Percentiles rank a stretch among this genome's conserved stretches.
These are phyloP conservation scores for Thalia dealbata DNA, from an alignment of 176 grass and related monocot genomes.

Conservation along the genomic window DNA sequence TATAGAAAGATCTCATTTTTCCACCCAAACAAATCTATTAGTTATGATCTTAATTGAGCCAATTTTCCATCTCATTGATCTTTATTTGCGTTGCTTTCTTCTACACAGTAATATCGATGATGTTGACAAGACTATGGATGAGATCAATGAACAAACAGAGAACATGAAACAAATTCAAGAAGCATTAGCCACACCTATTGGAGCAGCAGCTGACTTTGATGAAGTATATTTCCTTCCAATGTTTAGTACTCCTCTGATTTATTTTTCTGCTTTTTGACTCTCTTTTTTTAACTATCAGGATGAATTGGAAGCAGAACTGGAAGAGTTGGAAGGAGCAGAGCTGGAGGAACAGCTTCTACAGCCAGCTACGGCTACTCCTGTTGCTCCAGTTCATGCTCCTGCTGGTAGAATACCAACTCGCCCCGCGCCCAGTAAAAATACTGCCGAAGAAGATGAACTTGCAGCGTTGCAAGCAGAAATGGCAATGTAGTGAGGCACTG, in stretches of 20 bases:
- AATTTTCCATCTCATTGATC: neutral
- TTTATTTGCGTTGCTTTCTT: neutral
- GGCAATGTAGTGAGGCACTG: slow-evolving; percentile 6
- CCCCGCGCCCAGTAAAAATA: slow-evolving; percentile 1
- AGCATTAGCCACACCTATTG: slow-evolving; percentile 64
- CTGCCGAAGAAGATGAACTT: slow-evolving; percentile 17
- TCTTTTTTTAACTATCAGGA: no score
- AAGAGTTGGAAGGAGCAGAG: slow-evolving; percentile 14
- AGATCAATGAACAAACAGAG: slow-evolving; percentile 79
- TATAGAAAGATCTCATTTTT: neutral
- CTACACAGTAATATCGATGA: slow-evolving; percentile 64
- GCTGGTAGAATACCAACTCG: neutral
- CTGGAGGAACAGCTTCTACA: slow-evolving; percentile 20
- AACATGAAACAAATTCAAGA: slow-evolving; percentile 95
- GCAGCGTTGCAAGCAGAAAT: slow-evolving; percentile 16
- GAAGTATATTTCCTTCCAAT: slow-evolving; percentile 32
- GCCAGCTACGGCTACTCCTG: slow-evolving; percentile 5
- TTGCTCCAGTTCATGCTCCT: slow-evolving; percentile 6
- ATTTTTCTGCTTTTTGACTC: neutral
- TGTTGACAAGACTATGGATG: slow-evolving; percentile 78
- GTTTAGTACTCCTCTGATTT: neutral
- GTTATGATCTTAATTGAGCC: neutral
- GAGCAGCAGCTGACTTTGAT: slow-evolving; percentile 68
- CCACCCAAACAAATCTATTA: neutral
- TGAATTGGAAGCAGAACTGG: slow-evolving; percentile 29